Evolutionary conservation across 2,329 filamentous ascomycete genomes (phyloP), one percentile per base, ranked within the genome.

Genomic region (Teratosphaeria pseudoeucalypti): DNA sequence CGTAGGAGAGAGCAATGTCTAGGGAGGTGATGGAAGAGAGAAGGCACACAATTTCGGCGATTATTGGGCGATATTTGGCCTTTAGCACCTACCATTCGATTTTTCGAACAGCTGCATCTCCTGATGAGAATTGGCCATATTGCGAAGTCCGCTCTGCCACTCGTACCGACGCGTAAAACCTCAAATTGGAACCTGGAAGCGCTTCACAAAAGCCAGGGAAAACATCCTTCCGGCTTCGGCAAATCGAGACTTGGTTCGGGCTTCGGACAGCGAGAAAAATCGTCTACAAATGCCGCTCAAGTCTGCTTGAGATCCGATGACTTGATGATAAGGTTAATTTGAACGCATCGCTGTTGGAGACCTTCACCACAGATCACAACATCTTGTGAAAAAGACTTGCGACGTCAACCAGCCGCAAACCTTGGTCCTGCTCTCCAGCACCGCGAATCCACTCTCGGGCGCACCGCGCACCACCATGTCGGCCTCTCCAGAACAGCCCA

Each of bases 401-500:
- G 82, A 52, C 75, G 52, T 29, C 57, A 58, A 54, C 57, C 57
- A 58, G 49, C 49, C 47, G 57, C 57, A 58, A 47, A 58, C 4
- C 27, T 12, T 32, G 26, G 53, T 54, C 7, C 19, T 23, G 10
- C 19, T 23, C 23, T 29, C 12, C 26, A 27, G 10, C 23, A 16
- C 29, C 11, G 52, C 11, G 7, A 12, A 26, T 14, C 29, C 7
- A n/a, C 14, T 39, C 16, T 16, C 37, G 16, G 14, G 9, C 27
- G 11, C 14, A 19, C 12, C 23, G 23, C 29, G 19, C 52, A 6
- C 3, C 29, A 12, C 27, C 53, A 32, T 34, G 34, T 19, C 27
- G 16, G 34, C 27, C 19, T 34, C 26, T 27, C 19, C 16, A 9
- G 27, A 32, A 29, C 53, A 32, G 34, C 23, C 34, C 19, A 14